Evolutionary conservation across 768 basidiomycete species (phyloP).

Genomic region (Tephrocybe rancida): DNA sequence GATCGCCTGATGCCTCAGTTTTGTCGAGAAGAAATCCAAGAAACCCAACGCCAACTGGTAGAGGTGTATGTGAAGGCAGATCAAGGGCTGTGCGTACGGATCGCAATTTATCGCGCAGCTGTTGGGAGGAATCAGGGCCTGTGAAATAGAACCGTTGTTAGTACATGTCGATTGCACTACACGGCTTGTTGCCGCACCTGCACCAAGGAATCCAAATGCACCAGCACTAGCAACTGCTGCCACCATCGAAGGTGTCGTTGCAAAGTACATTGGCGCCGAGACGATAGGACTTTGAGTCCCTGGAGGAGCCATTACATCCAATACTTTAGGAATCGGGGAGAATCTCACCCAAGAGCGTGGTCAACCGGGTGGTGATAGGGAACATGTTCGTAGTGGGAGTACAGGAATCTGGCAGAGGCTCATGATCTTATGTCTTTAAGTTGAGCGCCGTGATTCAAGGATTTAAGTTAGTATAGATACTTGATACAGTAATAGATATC

Average conservation of each 20-base stretch:
- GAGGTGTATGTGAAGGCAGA: constrained; percentile 28
- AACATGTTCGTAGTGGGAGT: neutral
- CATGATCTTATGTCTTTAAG: no score
- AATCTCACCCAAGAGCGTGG: constrained; percentile 6
- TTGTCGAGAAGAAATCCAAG: constrained; percentile 63
- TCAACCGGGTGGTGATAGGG: constrained; percentile 3
- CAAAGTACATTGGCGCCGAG: constrained; percentile 61
- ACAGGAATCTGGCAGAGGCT: no score
- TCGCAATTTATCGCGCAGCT: constrained; percentile 42
- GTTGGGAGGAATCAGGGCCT: constrained; percentile 41
- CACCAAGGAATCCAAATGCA: constrained; percentile 57
- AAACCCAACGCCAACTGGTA: constrained; percentile 62
- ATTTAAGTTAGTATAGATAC: no score
- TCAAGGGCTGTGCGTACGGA: constrained; percentile 23
- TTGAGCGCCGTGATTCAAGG: no score
- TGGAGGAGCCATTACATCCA: constrained; percentile 16
- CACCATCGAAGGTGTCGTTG: constrained; percentile 30
- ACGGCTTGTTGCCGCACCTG: constrained; percentile 36
- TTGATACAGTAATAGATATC: no score
- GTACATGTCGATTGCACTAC: neutral
- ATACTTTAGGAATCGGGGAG: neutral
- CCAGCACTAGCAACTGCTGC: constrained; percentile 53
- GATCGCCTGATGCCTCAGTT: constrained; percentile 32
- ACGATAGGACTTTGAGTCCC: constrained; percentile 54
- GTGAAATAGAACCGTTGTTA: constrained; percentile 20